Conservation (phyloP, 2,329 filamentous ascomycete genomes). For the Claviceps quebecensis region DNA sequence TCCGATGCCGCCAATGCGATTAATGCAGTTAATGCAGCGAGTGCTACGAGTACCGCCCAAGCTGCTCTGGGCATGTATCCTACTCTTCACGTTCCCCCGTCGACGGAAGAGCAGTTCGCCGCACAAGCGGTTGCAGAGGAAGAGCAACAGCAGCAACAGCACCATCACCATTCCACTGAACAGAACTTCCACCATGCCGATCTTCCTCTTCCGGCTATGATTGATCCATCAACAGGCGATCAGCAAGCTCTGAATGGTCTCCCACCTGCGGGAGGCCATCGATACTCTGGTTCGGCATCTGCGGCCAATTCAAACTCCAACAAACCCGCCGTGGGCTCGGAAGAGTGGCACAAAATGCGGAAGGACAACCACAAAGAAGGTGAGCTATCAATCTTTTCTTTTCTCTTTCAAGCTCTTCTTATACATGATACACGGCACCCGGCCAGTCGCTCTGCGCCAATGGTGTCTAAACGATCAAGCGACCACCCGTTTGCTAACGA, state of each 20-base stretch:
- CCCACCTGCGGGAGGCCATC: slow-evolving; percentile 14
- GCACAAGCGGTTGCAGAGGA: slow-evolving; percentile 29
- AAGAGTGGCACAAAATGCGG: slow-evolving; percentile 94
- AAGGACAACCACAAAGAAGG: slow-evolving; percentile 99
- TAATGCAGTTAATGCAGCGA: slow-evolving; percentile 34
- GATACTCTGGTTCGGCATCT: slow-evolving; percentile 24
- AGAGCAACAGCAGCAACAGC: slow-evolving; percentile 4
- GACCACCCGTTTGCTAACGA: slow-evolving; percentile 10
- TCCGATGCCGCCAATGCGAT: slow-evolving; percentile 4
- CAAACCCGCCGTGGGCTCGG: slow-evolving; percentile 71
- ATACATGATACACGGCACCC: no score
- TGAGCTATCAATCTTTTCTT: slow-evolving; percentile 25
- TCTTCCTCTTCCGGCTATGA: slow-evolving; percentile 17
- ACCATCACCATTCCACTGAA: slow-evolving; percentile 12
- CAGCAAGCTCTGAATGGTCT: slow-evolving; percentile 27
- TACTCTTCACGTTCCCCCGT: slow-evolving; percentile 41
- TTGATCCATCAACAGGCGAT: slow-evolving; percentile 9
- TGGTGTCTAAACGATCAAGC: no score
- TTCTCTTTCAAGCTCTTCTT: no score
- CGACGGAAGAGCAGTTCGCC: slow-evolving; percentile 46
- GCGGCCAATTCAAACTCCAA: slow-evolving; percentile 40
- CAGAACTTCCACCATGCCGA: slow-evolving; percentile 17
- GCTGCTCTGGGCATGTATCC: slow-evolving; percentile 47
- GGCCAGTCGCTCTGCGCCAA: no score
- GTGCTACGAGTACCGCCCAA: slow-evolving; percentile 44